phyloP scores from a whole-genome alignment of 306 rosid genomes.

The Albizia julibrissin region DNA sequence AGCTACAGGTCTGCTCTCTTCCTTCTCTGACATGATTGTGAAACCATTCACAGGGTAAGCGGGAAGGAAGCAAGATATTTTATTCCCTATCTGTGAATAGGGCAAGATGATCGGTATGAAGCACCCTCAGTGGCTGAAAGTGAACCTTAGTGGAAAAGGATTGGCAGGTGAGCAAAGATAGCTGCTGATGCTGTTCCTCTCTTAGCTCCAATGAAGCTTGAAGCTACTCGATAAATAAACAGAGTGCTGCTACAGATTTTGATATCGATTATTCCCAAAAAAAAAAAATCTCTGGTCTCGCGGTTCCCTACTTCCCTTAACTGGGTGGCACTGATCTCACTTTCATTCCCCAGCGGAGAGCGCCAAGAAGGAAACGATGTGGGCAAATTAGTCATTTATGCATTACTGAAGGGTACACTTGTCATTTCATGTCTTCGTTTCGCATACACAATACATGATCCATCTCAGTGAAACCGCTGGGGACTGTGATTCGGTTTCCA shows the following conservation, averaged over 20 bases:
- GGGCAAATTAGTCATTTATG: slow-evolving; percentile 5
- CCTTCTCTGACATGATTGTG: slow-evolving; percentile 32
- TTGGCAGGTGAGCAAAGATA: not conserved
- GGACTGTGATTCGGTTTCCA: not conserved
- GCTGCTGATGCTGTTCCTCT: not conserved
- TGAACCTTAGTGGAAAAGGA: not conserved
- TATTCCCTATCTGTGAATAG: not conserved
- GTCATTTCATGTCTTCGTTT: not conserved
- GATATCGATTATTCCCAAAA: not conserved
- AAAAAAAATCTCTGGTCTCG: not conserved
- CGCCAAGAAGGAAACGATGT: no score
- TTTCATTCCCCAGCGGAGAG: no score
- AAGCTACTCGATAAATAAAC: not conserved
- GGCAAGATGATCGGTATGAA: not conserved
- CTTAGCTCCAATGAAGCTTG: not conserved
- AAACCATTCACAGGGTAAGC: not conserved
- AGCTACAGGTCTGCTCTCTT: slow-evolving; percentile 38
- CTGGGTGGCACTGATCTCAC: not conserved
- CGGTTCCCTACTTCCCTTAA: not conserved
- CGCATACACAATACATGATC: not conserved
- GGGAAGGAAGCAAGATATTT: not conserved
- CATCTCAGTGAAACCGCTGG: not conserved
- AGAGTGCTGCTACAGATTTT: not conserved
- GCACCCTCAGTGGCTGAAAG: not conserved
- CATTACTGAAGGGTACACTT: not conserved